These are phyloP conservation scores for Lolium perenne DNA, from an alignment of 176 grass and related monocot species.

Conservation along the genomic window DNA sequence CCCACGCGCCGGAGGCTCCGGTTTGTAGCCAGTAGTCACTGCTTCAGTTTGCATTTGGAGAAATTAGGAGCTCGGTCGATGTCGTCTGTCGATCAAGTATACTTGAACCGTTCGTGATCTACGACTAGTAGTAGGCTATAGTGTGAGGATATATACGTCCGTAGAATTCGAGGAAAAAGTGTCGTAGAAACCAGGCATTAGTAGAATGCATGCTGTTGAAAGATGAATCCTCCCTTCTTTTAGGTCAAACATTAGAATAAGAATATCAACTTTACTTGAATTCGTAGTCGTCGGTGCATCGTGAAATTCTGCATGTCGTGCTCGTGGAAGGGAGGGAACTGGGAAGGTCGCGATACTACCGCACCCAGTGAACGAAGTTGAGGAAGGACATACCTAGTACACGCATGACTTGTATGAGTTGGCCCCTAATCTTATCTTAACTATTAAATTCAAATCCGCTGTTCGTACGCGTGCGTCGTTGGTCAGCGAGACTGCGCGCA, in stretches of 20 bases:
- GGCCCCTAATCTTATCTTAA: too few relatives aligned
- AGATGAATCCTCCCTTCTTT: not conserved
- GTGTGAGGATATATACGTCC: not conserved
- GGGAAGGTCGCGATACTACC: not conserved
- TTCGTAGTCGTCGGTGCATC: not conserved
- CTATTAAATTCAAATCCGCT: too few relatives aligned
- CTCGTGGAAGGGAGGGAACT: not conserved
- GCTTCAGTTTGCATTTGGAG: not conserved
- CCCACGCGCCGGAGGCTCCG: not conserved
- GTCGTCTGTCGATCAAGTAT: not conserved
- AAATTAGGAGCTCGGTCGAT: not conserved
- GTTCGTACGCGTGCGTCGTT: too few relatives aligned
- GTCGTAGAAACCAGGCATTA: not conserved
- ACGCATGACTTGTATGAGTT: not conserved
- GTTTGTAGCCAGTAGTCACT: not conserved
- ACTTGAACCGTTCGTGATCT: constrained; percentile 18
- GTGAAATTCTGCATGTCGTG: not conserved
- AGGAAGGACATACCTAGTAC: not conserved
- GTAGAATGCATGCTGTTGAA: not conserved
- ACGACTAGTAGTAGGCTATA: not conserved
- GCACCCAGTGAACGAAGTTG: not conserved
- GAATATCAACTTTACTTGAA: not conserved
- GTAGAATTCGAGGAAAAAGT: not conserved
- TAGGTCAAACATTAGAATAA: not conserved
- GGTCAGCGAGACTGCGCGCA: too few relatives aligned